Conservation (phyloP, 1,284 basidiomycete species). For the Spongiforma sp. region DNA sequence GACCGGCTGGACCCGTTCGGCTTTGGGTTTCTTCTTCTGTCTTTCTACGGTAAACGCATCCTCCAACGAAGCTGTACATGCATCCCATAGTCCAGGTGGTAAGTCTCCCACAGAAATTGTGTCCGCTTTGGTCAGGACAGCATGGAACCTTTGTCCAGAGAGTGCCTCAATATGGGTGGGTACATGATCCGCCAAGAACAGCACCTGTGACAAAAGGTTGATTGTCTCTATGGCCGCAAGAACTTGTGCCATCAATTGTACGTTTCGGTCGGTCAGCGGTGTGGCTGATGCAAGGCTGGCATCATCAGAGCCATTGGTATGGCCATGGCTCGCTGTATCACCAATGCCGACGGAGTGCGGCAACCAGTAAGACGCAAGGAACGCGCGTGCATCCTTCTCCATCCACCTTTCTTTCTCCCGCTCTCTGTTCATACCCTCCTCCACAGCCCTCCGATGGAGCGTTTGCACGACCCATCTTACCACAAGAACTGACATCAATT, state of each 20-base stretch:
- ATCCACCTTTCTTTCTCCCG: constrained; percentile 74
- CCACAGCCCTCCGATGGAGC: constrained; percentile 54
- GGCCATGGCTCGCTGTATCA: constrained; percentile 23
- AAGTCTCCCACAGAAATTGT: constrained; percentile 28
- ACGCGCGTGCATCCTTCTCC: constrained; percentile 63
- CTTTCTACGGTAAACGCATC: constrained; percentile 52
- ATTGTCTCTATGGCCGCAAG: constrained; percentile 63
- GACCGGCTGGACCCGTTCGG: constrained; percentile 13
- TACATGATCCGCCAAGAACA: constrained; percentile 56
- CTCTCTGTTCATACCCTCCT: constrained; percentile 52
- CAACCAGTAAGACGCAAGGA: constrained; percentile 50
- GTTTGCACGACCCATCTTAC: constrained; percentile 64
- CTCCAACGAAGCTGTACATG: constrained; percentile 54
- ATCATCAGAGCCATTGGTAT: constrained; percentile 6
- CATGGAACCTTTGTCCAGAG: constrained; percentile 65
- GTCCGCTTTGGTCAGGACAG: constrained; percentile 43
- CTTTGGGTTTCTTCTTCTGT: constrained; percentile 47
- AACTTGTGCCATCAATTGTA: constrained; percentile 76
- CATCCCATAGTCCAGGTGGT: constrained; percentile 49
- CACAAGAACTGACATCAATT: constrained; percentile 55
- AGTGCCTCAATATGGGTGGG: constrained; percentile 53
- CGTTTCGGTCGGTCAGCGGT: constrained; percentile 59
- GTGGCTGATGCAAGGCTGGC: constrained; percentile 24
- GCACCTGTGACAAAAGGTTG: constrained; percentile 61
- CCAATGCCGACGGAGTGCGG: background rate